phyloP scores from a whole-genome alignment of 2,329 filamentous ascomycete genomes.

The Trichophyton rubrum region DNA sequence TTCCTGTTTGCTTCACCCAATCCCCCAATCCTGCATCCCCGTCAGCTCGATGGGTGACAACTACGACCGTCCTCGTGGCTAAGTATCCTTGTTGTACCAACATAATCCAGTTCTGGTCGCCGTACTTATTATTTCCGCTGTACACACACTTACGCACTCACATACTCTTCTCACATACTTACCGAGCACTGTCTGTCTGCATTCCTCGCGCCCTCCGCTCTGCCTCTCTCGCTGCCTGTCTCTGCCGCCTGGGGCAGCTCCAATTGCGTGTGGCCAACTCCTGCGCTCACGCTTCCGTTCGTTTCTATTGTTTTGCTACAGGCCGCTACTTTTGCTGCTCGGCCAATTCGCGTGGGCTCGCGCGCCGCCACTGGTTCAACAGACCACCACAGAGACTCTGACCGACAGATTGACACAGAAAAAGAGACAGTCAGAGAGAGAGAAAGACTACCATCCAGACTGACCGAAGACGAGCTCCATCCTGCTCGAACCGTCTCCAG shows the following conservation, averaged over 20 bases:
- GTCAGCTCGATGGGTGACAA: conserved; percentile 2
- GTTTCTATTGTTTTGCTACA: conserved; percentile 4
- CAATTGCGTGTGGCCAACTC: conserved; percentile 3
- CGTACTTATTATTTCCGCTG: conserved; percentile 1
- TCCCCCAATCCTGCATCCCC: not conserved
- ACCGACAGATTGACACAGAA: too few relatives aligned
- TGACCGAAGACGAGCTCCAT: not conserved
- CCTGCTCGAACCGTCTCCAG: not conserved
- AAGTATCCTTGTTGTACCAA: conserved; percentile 5
- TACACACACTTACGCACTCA: not conserved
- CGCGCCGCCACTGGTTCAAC: not conserved
- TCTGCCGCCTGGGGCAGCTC: too few relatives aligned
- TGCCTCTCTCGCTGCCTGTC: too few relatives aligned
- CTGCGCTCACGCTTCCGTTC: conserved; percentile 10
- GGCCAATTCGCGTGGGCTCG: not conserved
- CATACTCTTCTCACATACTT: not conserved
- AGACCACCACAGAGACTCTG: too few relatives aligned
- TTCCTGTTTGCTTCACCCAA: conserved; percentile 2
- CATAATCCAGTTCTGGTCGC: conserved; percentile 1
- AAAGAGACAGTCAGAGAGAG: too few relatives aligned
- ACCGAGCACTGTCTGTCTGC: not conserved
- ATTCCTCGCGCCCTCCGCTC: not conserved
- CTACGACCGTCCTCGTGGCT: conserved; percentile 3
- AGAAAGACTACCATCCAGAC: not conserved
- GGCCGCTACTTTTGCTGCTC: too few relatives aligned